Conservation (phyloP, 2,329 filamentous ascomycete genomes). For the Alternaria ethzedia region DNA sequence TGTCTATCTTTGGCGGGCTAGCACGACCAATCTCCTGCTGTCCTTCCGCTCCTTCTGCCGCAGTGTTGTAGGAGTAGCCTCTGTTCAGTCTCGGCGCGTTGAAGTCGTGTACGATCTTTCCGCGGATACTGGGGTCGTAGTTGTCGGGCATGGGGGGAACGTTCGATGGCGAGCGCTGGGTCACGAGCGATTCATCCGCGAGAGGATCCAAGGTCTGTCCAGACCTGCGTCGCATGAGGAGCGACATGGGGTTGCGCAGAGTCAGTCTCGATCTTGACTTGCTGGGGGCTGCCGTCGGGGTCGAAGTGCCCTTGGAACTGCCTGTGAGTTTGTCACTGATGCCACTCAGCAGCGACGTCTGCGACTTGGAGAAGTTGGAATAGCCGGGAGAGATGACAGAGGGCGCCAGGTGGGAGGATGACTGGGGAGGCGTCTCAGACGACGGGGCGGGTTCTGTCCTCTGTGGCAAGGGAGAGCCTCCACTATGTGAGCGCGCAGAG, state of each 20-base stretch:
- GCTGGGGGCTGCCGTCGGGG: slow-evolving; percentile 25
- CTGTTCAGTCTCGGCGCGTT: slow-evolving; percentile 63
- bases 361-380: slow-evolving; percentile 38
- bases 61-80: slow-evolving; percentile 46
- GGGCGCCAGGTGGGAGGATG: slow-evolving; percentile 29
- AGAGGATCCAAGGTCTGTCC: slow-evolving; percentile 56
- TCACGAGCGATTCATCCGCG: slow-evolving; percentile 59
- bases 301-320: slow-evolving; percentile 26
- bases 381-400: slow-evolving; percentile 34
- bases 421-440: slow-evolving; percentile 24
- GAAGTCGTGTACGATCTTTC: slow-evolving; percentile 70
- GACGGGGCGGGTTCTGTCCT: slow-evolving; percentile 24
- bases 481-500: slow-evolving; percentile 24
- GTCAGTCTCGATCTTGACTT: slow-evolving; percentile 60
- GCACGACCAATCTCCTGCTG: slow-evolving; percentile 30
- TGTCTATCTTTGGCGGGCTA: slow-evolving; percentile 46
- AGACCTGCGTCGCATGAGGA: slow-evolving; percentile 64
- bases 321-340: slow-evolving; percentile 39
- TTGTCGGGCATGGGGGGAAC: slow-evolving; percentile 62
- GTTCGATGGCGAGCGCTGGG: slow-evolving; percentile 52
- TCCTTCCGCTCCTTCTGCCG: slow-evolving; percentile 27
- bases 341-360: slow-evolving; percentile 42
- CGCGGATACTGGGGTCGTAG: slow-evolving; percentile 68
- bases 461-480: slow-evolving; percentile 33
- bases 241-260: slow-evolving; percentile 66